phyloP scores from a whole-genome alignment of 345 rosid species.

The Carallia pectinifolia region DNA sequence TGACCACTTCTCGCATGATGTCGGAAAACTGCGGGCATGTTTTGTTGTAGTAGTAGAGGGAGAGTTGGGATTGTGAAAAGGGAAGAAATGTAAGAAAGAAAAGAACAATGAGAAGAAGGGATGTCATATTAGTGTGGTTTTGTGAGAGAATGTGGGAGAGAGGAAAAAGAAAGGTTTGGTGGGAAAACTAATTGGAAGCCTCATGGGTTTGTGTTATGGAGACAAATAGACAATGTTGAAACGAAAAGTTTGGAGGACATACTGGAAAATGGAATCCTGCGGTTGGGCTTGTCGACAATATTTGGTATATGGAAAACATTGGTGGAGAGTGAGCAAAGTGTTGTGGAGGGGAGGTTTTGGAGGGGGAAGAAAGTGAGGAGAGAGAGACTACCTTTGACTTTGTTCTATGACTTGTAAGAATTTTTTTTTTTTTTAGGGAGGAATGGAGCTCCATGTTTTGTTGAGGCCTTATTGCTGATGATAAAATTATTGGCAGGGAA shows the following conservation, averaged over 20 bases:
- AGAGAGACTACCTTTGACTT: neutral
- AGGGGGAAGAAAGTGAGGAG: slow-evolving; percentile 15
- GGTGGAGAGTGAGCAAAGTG: neutral
- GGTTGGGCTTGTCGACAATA: neutral
- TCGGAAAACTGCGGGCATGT: slow-evolving; percentile 10
- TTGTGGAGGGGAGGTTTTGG: slow-evolving; percentile 30
- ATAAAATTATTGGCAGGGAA: too few relatives aligned
- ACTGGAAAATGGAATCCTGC: neutral
- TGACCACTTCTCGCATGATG: slow-evolving; percentile 2
- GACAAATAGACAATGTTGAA: neutral
- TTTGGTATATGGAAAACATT: too few relatives aligned
- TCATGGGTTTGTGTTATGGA: neutral
- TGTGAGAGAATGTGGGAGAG: neutral
- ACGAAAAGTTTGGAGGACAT: too few relatives aligned
- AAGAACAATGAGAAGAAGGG: neutral
- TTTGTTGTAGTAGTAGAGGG: slow-evolving; percentile 12
- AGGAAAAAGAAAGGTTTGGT: neutral
- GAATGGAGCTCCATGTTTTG: too few relatives aligned
- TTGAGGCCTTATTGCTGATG: too few relatives aligned
- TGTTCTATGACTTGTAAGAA: neutral
- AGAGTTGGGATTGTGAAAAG: neutral
- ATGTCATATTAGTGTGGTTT: neutral
- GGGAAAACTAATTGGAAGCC: neutral
- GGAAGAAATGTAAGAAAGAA: neutral
- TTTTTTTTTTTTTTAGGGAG: neutral